Base-by-base conservation (phyloP, 2,329 filamentous ascomycete genomes). In the Beauveria bassiana region DNA sequence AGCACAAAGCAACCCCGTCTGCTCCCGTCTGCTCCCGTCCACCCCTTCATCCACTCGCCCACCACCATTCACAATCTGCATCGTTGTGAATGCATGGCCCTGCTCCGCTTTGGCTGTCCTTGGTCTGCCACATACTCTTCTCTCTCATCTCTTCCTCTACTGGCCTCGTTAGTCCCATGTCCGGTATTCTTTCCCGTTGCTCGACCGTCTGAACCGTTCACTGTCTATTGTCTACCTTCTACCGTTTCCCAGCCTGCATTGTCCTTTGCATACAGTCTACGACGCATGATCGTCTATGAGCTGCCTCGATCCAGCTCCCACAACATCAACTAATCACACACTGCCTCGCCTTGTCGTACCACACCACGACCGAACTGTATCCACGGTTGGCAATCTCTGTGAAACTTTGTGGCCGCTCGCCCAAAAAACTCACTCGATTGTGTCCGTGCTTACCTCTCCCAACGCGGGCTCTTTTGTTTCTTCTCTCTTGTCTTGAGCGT, bases 101-200 rank as follows among this genome's bases (percentile, higher is more conserved):
- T 52, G 57, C 57, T 60, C 57, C 57, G 57, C 49, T 60, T 60
- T 45, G 46, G 12, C 22, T 18, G 45, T 31, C 47, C 47, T 59
- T 22, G 28, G 45, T 42, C 55, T 49, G 55, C 43, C 55, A 22
- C 55, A 50, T 38, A 22, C 38, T 45, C 26, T 60, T 9, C 52
- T 53, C 40, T 60, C 49, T 38, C 57, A 34, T 53, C 49, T 38
- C 40, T 52, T 58, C 46, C 42, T 53, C 49, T 60, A 26, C 57
- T 60, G 40, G 57, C 24, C 26, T 53, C 49, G 47, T 42, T 45
- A 46, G 38, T 53, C 57, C 40, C 49, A 53, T 60, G 43, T 47
- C 26, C 57, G 46, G 26, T 40, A 53, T 45, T 53, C 46, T 20
- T 53, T 43, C 22, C 57, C 49, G 18, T 26, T 28, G 26, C 57